Conservation (phyloP, 441 rosid genomes). For the Erysimum pusillum region DNA sequence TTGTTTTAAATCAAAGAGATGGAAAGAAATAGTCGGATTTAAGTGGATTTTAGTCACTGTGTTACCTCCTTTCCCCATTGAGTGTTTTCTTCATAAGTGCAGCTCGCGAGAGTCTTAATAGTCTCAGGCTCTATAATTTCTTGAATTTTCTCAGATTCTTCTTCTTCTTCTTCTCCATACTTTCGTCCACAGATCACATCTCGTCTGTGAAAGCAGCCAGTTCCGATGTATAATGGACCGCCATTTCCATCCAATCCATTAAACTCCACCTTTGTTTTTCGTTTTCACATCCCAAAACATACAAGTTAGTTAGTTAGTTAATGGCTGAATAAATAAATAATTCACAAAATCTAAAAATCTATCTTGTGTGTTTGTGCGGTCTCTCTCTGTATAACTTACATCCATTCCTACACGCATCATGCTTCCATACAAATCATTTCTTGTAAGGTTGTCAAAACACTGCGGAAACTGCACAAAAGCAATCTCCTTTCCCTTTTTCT, state of each 20-base stretch:
- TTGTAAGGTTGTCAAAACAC: slow-evolving; percentile 57
- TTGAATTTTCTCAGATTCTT: slow-evolving; percentile 27
- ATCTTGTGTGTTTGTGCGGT: neutral
- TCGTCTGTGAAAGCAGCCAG: slow-evolving; percentile 89
- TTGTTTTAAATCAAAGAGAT: neutral
- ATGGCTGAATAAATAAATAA: neutral
- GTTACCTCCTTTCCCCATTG: slow-evolving; percentile 79
- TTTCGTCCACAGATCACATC: slow-evolving; percentile 66
- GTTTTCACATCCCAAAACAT: slow-evolving; percentile 23
- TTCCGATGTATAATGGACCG: slow-evolving; percentile 71
- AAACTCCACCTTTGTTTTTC: slow-evolving; percentile 66
- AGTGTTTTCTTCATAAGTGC: slow-evolving; percentile 62
- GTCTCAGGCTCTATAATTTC: slow-evolving; percentile 44
- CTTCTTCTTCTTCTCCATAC: slow-evolving; percentile 45
- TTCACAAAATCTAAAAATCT: slow-evolving; percentile 7
- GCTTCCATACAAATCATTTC: slow-evolving; percentile 62
- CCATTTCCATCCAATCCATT: slow-evolving; percentile 75
- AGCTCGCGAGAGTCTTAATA: slow-evolving; percentile 64
- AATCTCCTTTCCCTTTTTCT: slow-evolving; percentile 60
- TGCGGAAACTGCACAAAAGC: slow-evolving; percentile 80
- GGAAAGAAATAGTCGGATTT: neutral
- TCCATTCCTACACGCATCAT: slow-evolving; percentile 43
- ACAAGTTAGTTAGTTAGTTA: neutral
- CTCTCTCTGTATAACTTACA: slow-evolving; percentile 30
- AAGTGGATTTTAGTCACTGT: neutral